phyloP scores from a whole-genome alignment of 192 early-diverging fungal species.

The Powellomyces hirtus region DNA sequence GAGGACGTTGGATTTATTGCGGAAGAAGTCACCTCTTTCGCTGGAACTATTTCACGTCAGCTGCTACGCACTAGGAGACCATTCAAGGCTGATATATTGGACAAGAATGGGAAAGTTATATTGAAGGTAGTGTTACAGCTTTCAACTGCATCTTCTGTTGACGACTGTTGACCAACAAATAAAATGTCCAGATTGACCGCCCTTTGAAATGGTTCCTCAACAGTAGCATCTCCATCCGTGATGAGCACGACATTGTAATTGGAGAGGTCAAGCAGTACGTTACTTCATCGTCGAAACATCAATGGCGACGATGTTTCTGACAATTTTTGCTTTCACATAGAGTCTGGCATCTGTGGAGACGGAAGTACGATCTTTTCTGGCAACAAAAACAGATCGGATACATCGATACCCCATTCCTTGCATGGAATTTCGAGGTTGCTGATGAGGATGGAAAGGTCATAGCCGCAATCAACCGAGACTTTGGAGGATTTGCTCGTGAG shows the following conservation, averaged over 20 bases:
- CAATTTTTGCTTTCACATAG: background rate
- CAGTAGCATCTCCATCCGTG: constrained; percentile 65
- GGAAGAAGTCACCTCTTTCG: constrained; percentile 68
- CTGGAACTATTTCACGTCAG: constrained; percentile 65
- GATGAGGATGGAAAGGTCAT: constrained; percentile 52
- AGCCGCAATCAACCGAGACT: constrained; percentile 71
- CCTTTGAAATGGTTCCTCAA: constrained; percentile 78
- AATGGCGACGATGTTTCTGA: background rate
- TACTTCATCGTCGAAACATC: too few species aligned
- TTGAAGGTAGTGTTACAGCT: constrained; percentile 51
- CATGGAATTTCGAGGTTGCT: constrained; percentile 77
- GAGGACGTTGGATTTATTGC: constrained; percentile 74
- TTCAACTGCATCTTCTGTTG: too few species aligned
- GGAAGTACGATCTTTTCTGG: constrained; percentile 82
- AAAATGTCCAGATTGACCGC: constrained; percentile 33
- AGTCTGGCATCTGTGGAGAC: constrained; percentile 76
- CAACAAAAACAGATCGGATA: constrained; percentile 45
- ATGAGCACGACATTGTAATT: constrained; percentile 59
- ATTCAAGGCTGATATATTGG: constrained; percentile 73
- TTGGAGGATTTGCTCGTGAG: constrained; percentile 77
- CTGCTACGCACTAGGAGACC: constrained; percentile 69
- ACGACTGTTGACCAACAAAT: too few species aligned
- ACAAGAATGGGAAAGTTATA: constrained; percentile 66
- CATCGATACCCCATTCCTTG: constrained; percentile 57
- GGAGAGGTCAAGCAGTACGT: constrained; percentile 75